Evolutionary conservation across 2,329 filamentous ascomycete genomes (phyloP), one percentile per base, ranked within the genome.

Genomic region (Paramyrothecium sp.): DNA sequence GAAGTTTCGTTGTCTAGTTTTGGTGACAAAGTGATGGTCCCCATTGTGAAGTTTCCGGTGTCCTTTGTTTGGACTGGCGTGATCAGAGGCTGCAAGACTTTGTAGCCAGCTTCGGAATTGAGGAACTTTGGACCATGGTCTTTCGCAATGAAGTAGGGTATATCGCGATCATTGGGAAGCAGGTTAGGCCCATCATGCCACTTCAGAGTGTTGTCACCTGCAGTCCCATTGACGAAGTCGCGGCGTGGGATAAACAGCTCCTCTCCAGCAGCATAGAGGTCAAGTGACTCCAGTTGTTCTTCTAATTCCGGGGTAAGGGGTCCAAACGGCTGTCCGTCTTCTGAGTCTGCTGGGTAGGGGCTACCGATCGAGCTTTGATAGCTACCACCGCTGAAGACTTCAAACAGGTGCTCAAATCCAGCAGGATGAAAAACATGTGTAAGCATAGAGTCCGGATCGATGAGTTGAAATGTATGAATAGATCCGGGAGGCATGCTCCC

Each of bases 381-480:
- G 7, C 56, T 54, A 12, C 63, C 63, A 1, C 34, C 13, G 26
- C 59, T 61, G 26, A 54, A 60, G 19, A 49, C 56, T 3, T 65
- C 59, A 47, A 63, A 65, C 2, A 65, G 54, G 49, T 59, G 41
- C 22, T 65, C 63, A 22, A 65, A 65, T 23, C 64, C 64, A 20
- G 52, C 64, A 1, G 64, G 64, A 54, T 65, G 61, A 47, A 61
- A 66, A 30, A 61, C 56, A 54, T 66, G 64, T 12, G 61, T 58
- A 2, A 66, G 60, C 55, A 63, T 60, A 13, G 61, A 54, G 30
- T 66, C 64, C 3, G 63, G 63, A 33, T 62, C 63, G 17, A 56
- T 53, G 21, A 63, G 60, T 56, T 66, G 64, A 49, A 66, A 66
- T 2, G 63, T 66, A 54, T 66, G 64, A 19, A 65, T 61, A 3